Evolutionary conservation across 78 protist species (phyloP).

Genomic region (Chrysochromulina parva): DNA sequence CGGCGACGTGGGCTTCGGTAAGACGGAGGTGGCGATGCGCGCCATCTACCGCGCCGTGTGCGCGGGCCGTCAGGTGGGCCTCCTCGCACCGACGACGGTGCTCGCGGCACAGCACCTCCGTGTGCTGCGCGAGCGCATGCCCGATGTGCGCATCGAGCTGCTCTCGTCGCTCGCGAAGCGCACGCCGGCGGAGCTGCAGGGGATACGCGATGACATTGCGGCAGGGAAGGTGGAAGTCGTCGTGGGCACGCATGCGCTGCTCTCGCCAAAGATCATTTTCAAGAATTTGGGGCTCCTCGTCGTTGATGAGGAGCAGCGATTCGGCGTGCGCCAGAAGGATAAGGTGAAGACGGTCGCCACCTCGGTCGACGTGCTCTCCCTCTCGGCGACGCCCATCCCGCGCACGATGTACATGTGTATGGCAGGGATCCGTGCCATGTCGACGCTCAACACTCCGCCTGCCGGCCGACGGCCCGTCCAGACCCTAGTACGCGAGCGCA

Average conservation of each 20-base stretch:
- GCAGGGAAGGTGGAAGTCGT: neutral
- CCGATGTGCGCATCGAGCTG: neutral
- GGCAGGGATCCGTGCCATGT: constrained; percentile 33
- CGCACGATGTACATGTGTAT: constrained; percentile 44
- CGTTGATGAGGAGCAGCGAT: constrained; percentile 58
- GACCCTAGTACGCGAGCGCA: constrained; percentile 9
- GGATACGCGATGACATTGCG: neutral
- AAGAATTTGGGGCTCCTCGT: constrained; percentile 38
- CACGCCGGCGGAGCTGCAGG: no score
- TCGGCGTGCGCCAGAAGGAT: constrained; percentile 35
- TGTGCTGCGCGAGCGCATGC: constrained; percentile 1
- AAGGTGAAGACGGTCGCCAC: constrained; percentile 1
- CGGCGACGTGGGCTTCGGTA: constrained; percentile 12
- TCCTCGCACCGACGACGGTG: constrained; percentile 57
- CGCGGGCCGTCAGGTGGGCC: neutral
- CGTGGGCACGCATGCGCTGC: constrained; percentile 2
- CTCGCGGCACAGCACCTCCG: constrained; percentile 50
- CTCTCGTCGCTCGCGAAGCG: neutral
- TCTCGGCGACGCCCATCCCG: constrained; percentile 59
- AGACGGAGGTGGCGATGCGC: constrained; percentile 54
- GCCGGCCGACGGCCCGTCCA: neutral
- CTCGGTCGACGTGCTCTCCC: constrained; percentile 8
- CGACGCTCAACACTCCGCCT: constrained; percentile 30
- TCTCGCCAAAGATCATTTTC: neutral
- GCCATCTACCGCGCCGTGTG: constrained; percentile 5